A percentile compares a stretch with the other conserved stretches of the same genome.
Conservation (phyloP, 192 early-diverging fungal species). For the Backusella tarrabulga region DNA sequence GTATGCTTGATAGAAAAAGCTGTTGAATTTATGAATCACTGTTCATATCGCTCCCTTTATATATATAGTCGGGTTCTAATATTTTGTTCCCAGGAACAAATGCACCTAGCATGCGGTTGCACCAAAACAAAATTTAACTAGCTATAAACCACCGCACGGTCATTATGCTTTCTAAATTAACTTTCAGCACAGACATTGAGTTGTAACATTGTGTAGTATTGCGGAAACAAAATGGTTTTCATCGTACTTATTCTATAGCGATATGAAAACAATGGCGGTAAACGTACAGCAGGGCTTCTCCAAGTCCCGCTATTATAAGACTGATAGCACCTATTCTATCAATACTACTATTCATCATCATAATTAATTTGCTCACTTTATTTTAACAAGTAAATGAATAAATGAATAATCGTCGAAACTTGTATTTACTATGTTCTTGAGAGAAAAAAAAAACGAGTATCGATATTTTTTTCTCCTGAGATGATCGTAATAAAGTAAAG, state of each 20-base stretch:
- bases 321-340: not conserved
- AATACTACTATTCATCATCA: not conserved
- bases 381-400: too few species aligned
- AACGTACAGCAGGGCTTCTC: not conserved
- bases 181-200: not conserved
- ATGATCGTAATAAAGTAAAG: not conserved
- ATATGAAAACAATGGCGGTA: not conserved
- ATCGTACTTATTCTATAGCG: not conserved
- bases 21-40: not conserved
- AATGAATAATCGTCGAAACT: too few species aligned
- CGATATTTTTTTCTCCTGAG: not conserved
- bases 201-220: not conserved
- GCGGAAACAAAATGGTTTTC: not conserved
- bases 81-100: not conserved
- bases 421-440: not conserved
- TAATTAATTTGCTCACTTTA: too few species aligned
- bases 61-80: not conserved
- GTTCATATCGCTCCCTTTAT: not conserved
- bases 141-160: not conserved
- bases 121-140: not conserved
- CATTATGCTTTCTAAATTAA: not conserved
- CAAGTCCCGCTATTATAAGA: not conserved
- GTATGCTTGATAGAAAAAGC: not conserved
- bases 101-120: not conserved
- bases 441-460: not conserved